Base-by-base conservation (phyloP, 2,329 filamentous ascomycete species). In the Raffaelea ambrosiae region DNA sequence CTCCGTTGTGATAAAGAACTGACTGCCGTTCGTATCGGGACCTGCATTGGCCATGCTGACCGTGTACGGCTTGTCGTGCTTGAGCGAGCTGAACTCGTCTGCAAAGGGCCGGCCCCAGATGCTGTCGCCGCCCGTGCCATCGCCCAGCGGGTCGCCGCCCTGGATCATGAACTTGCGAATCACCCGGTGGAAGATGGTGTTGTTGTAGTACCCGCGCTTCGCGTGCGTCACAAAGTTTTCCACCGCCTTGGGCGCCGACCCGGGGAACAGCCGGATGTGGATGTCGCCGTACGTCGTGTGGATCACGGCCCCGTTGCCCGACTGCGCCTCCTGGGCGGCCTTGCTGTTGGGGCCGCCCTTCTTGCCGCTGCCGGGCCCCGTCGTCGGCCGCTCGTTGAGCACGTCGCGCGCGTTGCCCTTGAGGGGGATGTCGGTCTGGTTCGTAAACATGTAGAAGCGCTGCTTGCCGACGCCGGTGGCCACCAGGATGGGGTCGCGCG, bases 161-260 rank as follows among this genome's bases (percentile, higher is more conserved):
- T 89, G 88, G 51, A 98, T 95, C 94, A 98, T 98, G 69, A 98
- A 98, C 61, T 96, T 96, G 52, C 86, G 82, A 57, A 98, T 98
- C 7, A 98, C 86, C 31, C 93, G 84, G 66, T 98, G 93, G 74
- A 98, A 98, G 57, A 96, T 91, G 31, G 91, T 90, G 66, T 88
- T 88, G 70, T 98, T 97, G 72, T 98, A 98, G 65, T 98, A 98
- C 1, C 88, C 88, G 50, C 83, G 84, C 59, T 84, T 85, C 3
- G 88, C 80, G 59, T 97, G 93, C 0, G 88, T 94, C 48, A 94
- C 87, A 63, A 98, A 98, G 65, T 98, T 98, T 67, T 98, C 93
- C 3, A 98, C 91, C 0, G 94, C 83, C 63, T 91, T 94, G 29
- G 94, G 93, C 10, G 93, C 91, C 3, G 88, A 88, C 52, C 93